These are phyloP conservation scores for Podaxis rugospora DNA, from an alignment of 768 basidiomycete species.

Conservation along the genomic window DNA sequence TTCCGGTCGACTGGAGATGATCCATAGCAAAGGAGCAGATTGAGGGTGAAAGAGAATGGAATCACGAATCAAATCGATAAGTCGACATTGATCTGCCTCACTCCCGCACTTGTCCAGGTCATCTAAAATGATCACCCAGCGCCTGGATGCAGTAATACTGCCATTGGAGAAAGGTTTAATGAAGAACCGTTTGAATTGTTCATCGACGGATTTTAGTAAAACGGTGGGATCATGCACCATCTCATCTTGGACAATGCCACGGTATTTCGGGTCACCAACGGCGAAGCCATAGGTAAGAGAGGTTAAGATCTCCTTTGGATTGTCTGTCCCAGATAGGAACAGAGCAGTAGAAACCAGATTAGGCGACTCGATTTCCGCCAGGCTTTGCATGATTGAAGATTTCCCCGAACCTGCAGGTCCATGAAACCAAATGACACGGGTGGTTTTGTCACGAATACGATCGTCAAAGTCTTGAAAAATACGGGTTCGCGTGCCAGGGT, in stretches of 20 bases:
- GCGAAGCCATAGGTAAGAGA: neutral
- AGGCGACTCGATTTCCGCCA: neutral
- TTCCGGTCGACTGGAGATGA: neutral
- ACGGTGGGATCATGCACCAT: neutral
- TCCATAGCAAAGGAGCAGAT: neutral
- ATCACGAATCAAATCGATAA: neutral
- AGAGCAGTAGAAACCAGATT: neutral
- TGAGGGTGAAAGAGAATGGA: neutral
- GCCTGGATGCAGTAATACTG: neutral
- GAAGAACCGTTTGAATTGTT: neutral
- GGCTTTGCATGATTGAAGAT: neutral
- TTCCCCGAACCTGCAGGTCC: neutral
- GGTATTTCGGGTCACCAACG: neutral
- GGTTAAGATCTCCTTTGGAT: neutral
- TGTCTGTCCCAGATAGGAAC: neutral
- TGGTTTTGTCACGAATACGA: neutral
- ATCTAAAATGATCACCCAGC: neutral
- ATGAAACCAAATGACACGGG: neutral
- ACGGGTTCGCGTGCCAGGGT: neutral
- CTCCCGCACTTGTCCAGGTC: neutral
- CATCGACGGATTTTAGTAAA: neutral
- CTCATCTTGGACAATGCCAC: neutral
- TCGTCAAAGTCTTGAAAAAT: neutral
- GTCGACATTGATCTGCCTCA: neutral
- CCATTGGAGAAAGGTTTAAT: neutral